phyloP scores from a whole-genome alignment of 805 yeast species.

The Clavispora asparagi region DNA sequence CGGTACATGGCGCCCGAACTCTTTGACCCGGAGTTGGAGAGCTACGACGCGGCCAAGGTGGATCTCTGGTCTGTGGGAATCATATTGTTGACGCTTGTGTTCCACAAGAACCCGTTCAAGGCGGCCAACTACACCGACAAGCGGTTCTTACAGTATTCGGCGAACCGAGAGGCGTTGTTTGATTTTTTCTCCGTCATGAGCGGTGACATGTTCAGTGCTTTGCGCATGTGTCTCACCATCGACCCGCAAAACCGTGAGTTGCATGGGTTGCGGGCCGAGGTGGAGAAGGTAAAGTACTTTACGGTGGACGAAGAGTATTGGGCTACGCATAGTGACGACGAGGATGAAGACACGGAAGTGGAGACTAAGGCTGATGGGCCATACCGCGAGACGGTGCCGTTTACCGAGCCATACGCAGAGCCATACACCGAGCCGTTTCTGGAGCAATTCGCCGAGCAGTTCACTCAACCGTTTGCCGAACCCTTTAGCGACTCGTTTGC shows the following conservation, averaged over 20 bases:
- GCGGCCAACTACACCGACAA: conserved; percentile 79
- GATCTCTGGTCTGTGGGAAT: conserved; percentile 91
- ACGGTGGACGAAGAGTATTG: conserved; percentile 71
- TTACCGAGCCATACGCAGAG: background rate
- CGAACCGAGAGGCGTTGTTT: conserved; percentile 82
- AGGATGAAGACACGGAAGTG: conserved; percentile 31
- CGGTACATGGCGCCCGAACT: conserved; percentile 94
- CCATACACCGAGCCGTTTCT: background rate
- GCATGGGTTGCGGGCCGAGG: conserved; percentile 51
- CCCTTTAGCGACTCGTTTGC: background rate
- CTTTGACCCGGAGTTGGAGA: conserved; percentile 54
- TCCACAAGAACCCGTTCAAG: conserved; percentile 82
- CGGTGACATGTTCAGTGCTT: conserved; percentile 77
- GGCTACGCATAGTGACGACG: conserved; percentile 42
- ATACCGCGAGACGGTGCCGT: background rate
- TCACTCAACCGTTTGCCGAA: background rate
- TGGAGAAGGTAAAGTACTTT: conserved; percentile 56
- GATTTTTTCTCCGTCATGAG: conserved; percentile 90
- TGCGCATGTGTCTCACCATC: conserved; percentile 70
- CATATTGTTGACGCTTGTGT: conserved; percentile 75
- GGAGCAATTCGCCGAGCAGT: background rate
- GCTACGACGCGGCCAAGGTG: conserved; percentile 73
- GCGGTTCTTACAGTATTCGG: conserved; percentile 77
- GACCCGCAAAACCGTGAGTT: conserved; percentile 85
- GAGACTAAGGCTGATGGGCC: conserved; percentile 16